A percentile compares a stretch with the other conserved stretches of the same genome.
phyloP scores from a whole-genome alignment of 352 stramenopile species.

The Saprolegnia parasitica region DNA sequence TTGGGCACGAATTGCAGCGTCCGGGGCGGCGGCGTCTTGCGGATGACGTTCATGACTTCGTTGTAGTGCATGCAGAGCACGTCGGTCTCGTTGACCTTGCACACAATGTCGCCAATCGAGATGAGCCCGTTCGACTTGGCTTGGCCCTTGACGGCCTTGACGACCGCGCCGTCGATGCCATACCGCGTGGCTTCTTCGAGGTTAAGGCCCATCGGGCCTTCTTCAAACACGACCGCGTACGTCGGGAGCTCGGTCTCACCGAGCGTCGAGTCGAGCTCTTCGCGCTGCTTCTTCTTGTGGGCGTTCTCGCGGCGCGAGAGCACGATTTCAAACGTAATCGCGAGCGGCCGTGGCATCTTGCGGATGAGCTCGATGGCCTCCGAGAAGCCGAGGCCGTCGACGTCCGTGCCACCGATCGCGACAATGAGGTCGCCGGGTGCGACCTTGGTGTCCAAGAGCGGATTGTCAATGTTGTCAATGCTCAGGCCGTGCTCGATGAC shows the following conservation, averaged over 20 bases:
- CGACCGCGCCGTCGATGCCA: conserved; percentile 74
- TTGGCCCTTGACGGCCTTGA: conserved; percentile 76
- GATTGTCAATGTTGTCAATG: conserved; percentile 87
- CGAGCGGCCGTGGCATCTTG: conserved; percentile 68
- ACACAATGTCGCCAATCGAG: conserved; percentile 79
- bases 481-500: conserved; percentile 77
- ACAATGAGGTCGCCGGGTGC: conserved; percentile 78
- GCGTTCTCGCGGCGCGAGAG: conserved; percentile 53
- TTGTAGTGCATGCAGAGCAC: conserved; percentile 80
- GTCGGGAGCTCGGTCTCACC: conserved; percentile 50
- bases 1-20: conserved; percentile 83
- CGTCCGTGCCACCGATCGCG: conserved; percentile 67
- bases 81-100: conserved; percentile 80
- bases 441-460: conserved; percentile 75
- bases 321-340: conserved; percentile 81
- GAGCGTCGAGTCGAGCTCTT: conserved; percentile 50
- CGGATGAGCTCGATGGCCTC: conserved; percentile 80
- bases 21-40: conserved; percentile 57
- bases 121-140: conserved; percentile 80
- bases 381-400: conserved; percentile 77
- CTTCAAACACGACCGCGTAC: conserved; percentile 81
- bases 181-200: conserved; percentile 79
- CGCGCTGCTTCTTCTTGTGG: conserved; percentile 44
- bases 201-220: conserved; percentile 79
- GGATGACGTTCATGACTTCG: conserved; percentile 79